These are phyloP conservation scores for Hansenula lynferdii DNA, from an alignment of 1,139 yeast species.

Conservation along the genomic window DNA sequence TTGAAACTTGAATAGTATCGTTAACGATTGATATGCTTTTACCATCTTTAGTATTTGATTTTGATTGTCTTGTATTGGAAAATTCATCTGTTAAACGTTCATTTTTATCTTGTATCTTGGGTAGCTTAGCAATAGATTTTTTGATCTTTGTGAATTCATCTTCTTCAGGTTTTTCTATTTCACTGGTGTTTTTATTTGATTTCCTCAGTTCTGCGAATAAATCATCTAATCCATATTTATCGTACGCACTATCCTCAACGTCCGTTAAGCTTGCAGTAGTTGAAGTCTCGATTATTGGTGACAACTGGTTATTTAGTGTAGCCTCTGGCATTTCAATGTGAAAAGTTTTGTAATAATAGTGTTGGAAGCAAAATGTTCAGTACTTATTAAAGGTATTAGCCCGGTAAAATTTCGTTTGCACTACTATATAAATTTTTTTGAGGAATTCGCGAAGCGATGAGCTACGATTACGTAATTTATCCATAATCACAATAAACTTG, in stretches of 20 bases:
- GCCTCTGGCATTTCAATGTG: no score
- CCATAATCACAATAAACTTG: no score
- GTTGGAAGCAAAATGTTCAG: no score
- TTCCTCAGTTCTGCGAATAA: slow-evolving; percentile 32
- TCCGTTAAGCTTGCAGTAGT: slow-evolving; percentile 6
- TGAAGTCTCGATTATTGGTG: slow-evolving; percentile 14
- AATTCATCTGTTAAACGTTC: slow-evolving; percentile 3
- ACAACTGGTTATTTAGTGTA: slow-evolving; percentile 21
- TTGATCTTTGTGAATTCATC: slow-evolving; percentile 16
- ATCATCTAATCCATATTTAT: slow-evolving; percentile 26
- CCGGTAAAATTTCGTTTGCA: no score
- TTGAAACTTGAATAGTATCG: slow-evolving; percentile 15
- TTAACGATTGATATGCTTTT: slow-evolving; percentile 13
- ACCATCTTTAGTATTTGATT: slow-evolving; percentile 15
- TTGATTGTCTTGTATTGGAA: slow-evolving; percentile 8
- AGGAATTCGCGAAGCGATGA: no score
- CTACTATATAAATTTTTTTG: no score
- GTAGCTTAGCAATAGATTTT: slow-evolving; percentile 18
- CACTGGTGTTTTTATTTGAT: slow-evolving; percentile 18
- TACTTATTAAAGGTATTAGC: no score
- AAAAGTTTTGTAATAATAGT: no score
- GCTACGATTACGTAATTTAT: no score
- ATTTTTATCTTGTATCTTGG: slow-evolving; percentile 14
- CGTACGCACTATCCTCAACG: slow-evolving; percentile 8
- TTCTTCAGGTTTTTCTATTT: slow-evolving; percentile 1